Evolutionary conservation across 805 yeast species (phyloP).

Genomic region (Sugiyamaella qingdaonensis): DNA sequence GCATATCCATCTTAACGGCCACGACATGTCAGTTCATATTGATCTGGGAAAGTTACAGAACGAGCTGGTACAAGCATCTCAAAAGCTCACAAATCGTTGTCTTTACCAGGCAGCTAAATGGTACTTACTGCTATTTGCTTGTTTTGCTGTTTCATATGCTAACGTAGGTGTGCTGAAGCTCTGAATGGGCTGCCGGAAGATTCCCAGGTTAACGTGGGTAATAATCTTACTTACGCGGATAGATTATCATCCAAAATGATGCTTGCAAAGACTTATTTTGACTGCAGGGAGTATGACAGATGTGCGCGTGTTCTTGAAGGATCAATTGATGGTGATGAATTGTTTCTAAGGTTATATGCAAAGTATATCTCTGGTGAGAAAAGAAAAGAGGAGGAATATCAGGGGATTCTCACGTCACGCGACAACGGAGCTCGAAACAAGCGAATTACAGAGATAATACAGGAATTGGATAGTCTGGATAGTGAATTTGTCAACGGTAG

Average conservation of each 20-base stretch:
- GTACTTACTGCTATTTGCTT: conserved; percentile 9
- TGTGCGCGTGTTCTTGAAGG: conserved; percentile 56
- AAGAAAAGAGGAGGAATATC: conserved; percentile 62
- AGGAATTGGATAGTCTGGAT: conserved; percentile 38
- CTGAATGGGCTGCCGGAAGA: conserved; percentile 50
- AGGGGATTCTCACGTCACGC: conserved; percentile 49
- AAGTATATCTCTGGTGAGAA: conserved; percentile 74
- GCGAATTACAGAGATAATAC: conserved; percentile 33
- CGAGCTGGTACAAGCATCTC: conserved; percentile 34
- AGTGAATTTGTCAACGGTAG: conserved; percentile 27
- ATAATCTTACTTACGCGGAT: not conserved
- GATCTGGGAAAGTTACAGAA: not conserved
- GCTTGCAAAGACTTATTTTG: conserved; percentile 71
- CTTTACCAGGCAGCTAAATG: conserved; percentile 69
- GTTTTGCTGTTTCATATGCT: not conserved
- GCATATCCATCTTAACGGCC: no score
- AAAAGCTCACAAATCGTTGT: conserved; percentile 50
- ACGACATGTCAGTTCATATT: not conserved
- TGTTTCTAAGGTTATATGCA: conserved; percentile 66
- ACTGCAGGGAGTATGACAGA: conserved; percentile 79
- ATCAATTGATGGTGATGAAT: conserved; percentile 40
- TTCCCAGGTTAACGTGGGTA: conserved; percentile 8
- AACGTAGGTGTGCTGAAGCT: conserved; percentile 59
- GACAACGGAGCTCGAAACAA: conserved; percentile 32
- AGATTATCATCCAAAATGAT: conserved; percentile 43